Percentiles rank a stretch among this genome's conserved stretches.
phyloP scores from a whole-genome alignment of 441 rosid genomes.

The Cnidoscolus chayamansa region DNA sequence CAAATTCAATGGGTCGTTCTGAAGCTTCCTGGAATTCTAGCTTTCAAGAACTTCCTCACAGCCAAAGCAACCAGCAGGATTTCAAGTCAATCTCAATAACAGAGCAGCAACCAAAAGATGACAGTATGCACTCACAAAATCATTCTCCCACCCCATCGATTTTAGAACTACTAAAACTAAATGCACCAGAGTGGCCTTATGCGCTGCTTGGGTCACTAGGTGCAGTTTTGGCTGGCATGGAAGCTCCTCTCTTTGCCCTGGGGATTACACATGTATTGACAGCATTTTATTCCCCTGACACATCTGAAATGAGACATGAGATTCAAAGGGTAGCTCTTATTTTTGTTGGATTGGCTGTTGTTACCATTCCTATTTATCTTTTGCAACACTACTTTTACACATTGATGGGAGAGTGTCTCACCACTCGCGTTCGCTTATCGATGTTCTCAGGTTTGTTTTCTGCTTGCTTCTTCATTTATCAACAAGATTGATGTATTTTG shows the following conservation, averaged over 20 bases:
- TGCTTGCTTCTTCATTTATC: background rate
- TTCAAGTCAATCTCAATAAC: constrained; percentile 4
- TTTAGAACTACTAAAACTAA: constrained; percentile 57
- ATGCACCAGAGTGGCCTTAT: constrained; percentile 79
- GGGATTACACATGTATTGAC: constrained; percentile 64
- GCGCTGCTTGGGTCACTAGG: constrained; percentile 79
- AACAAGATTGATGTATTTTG: no score
- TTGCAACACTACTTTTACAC: constrained; percentile 78
- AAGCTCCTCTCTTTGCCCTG: constrained; percentile 68
- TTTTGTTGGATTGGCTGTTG: constrained; percentile 44
- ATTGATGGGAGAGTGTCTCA: constrained; percentile 78
- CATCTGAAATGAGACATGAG: constrained; percentile 42
- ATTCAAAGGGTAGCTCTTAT: constrained; percentile 42
- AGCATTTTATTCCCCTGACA: constrained; percentile 52
- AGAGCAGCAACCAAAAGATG: constrained; percentile 21
- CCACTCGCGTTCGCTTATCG: constrained; percentile 64
- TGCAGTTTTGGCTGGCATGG: constrained; percentile 65
- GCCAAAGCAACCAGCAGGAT: constrained; percentile 31
- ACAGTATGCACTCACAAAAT: constrained; percentile 18
- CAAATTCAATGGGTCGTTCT: constrained; percentile 35
- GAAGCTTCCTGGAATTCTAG: constrained; percentile 39
- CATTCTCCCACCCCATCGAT: constrained; percentile 34
- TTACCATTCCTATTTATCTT: constrained; percentile 62
- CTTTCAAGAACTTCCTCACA: constrained; percentile 33
- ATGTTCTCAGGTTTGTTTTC: constrained; percentile 62